A percentile compares a stretch with the other conserved stretches of the same genome.
Conservation (phyloP, 2,329 filamentous ascomycete genomes). For the Hypoxylon sp. region DNA sequence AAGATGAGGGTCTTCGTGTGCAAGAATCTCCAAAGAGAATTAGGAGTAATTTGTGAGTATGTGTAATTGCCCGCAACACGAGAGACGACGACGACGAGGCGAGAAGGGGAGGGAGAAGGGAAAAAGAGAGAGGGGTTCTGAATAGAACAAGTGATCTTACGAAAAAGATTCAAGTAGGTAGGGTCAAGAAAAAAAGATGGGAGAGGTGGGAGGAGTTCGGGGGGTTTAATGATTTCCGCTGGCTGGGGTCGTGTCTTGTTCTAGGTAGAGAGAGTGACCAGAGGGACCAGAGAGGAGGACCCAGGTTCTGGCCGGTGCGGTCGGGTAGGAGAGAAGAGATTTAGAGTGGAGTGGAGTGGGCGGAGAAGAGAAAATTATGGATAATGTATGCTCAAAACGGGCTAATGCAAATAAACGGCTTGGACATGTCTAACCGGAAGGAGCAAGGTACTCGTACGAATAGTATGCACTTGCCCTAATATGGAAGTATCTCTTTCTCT, state of each 20-base stretch:
- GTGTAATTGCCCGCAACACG: constrained; percentile 52
- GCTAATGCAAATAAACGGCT: constrained; percentile 37
- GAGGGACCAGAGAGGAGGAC: neutral
- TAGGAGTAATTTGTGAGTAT: constrained; percentile 27
- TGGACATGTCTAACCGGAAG: constrained; percentile 20
- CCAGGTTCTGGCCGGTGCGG: constrained; percentile 36
- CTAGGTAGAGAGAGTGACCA: constrained; percentile 2
- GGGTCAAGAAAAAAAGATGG: constrained; percentile 57
- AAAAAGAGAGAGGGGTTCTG: constrained; percentile 60
- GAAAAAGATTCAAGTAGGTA: constrained; percentile 57
- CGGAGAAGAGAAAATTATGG: constrained; percentile 32
- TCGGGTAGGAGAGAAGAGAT: constrained; percentile 45
- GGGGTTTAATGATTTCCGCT: constrained; percentile 57
- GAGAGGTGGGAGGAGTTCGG: constrained; percentile 50
- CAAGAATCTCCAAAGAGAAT: constrained; percentile 31
- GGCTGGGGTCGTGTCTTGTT: constrained; percentile 49
- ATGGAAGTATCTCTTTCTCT: constrained; percentile 35
- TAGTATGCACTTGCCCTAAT: constrained; percentile 28
- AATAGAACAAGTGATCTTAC: constrained; percentile 56
- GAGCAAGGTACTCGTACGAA: constrained; percentile 36
- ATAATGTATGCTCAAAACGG: constrained; percentile 30
- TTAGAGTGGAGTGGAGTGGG: constrained; percentile 45
- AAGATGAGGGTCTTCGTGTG: constrained; percentile 35
- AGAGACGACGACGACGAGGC: constrained; percentile 48
- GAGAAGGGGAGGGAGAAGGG: constrained; percentile 52